Percentiles rank a stretch among this genome's conserved stretches.
These are phyloP conservation scores for Phytophthora palmivora DNA, from an alignment of 352 stramenopile species.

Conservation along the genomic window DNA sequence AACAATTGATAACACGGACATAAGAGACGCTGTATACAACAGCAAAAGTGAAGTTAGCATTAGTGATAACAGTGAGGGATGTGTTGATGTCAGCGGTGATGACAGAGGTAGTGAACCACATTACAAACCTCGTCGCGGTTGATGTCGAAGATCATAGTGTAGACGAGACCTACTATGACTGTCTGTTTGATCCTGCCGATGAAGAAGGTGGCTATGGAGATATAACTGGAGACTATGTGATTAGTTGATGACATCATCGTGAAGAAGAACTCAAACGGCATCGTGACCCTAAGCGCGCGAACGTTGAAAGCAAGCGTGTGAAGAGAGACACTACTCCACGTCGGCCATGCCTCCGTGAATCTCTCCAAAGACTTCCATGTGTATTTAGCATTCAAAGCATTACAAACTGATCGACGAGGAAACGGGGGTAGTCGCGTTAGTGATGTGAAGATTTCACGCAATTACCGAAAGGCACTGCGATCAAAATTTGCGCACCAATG, in stretches of 20 bases:
- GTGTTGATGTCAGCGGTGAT: neutral
- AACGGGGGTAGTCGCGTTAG: too few relatives aligned
- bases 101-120: neutral
- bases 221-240: neutral
- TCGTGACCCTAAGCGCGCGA: neutral
- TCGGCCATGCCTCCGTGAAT: constrained; percentile 1
- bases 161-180: constrained; percentile 1
- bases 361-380: neutral
- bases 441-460: too few relatives aligned
- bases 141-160: neutral
- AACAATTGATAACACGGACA: too few relatives aligned
- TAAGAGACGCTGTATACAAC: too few relatives aligned
- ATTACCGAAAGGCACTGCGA: too few relatives aligned
- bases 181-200: constrained; percentile 7
- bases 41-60: too few relatives aligned
- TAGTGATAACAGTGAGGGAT: too few relatives aligned
- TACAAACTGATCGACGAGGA: too few relatives aligned
- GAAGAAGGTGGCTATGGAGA: constrained; percentile 1
- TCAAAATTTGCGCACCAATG: too few relatives aligned
- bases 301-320: constrained; percentile 1
- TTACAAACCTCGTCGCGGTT: constrained; percentile 4
- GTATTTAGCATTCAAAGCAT: too few relatives aligned
- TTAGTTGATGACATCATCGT: neutral
- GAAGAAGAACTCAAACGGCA: constrained; percentile 1
- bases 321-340: constrained; percentile 1